Evolutionary conservation across 2,329 filamentous ascomycete genomes (phyloP).

Genomic region (Ophiostoma triangulosporum): DNA sequence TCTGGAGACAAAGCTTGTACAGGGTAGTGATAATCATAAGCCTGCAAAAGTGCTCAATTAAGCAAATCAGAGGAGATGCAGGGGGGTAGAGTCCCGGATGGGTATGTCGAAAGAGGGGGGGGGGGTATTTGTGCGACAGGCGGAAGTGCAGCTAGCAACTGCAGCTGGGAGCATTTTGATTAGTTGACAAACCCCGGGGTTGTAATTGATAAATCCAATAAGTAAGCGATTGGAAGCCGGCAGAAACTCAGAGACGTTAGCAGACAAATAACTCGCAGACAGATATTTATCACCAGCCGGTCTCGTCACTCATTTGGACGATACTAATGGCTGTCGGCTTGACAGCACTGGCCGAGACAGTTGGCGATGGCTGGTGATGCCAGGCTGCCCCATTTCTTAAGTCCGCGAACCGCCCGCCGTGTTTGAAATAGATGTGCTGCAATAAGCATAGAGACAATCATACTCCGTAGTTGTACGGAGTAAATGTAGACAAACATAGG

Average conservation of each 20-base stretch:
- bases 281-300: too few species aligned
- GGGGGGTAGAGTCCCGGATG: conserved; percentile 10
- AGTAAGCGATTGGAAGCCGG: neutral
- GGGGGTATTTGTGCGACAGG: neutral
- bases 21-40: conserved; percentile 2
- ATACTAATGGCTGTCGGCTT: too few species aligned
- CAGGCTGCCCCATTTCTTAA: neutral
- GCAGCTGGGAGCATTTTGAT: neutral
- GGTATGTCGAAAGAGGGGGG: neutral
- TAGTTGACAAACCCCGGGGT: neutral
- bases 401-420: conserved; percentile 1
- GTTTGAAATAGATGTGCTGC: neutral
- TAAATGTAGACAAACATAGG: neutral
- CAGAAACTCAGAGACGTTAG: neutral
- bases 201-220: neutral
- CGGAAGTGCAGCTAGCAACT: neutral
- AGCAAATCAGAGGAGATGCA: conserved; percentile 19
- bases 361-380: neutral
- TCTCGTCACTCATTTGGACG: too few species aligned
- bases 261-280: too few species aligned
- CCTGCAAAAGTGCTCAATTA: conserved; percentile 2
- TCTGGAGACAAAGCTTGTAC: neutral
- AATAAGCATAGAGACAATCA: neutral
- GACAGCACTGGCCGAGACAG: neutral
- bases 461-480: neutral